Conservation (phyloP, 331 rosid species). For the Arachis monticola region DNA sequence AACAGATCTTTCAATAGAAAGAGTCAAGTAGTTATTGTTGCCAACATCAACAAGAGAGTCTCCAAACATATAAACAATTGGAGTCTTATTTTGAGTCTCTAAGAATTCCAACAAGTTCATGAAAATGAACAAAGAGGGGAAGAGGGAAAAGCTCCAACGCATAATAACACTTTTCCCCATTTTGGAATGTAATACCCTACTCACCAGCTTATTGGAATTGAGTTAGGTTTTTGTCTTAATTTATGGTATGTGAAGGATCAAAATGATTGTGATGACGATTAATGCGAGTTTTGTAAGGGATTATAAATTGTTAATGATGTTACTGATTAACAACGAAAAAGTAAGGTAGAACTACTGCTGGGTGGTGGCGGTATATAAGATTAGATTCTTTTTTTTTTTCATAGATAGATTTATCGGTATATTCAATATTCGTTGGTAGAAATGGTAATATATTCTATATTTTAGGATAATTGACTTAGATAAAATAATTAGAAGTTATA, state of each 20-base stretch:
- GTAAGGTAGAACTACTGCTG: too few species aligned
- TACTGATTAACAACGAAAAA: too few species aligned
- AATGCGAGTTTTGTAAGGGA: too few species aligned
- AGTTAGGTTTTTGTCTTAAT: not conserved
- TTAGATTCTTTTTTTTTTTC: too few species aligned
- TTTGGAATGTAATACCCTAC: not conserved
- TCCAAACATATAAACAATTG: slow-evolving; percentile 78
- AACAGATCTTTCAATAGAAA: slow-evolving; percentile 67
- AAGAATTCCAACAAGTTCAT: slow-evolving; percentile 2
- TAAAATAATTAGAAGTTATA: too few species aligned
- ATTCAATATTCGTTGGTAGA: too few species aligned
- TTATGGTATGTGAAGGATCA: slow-evolving; percentile 25
- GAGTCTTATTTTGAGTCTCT: slow-evolving; percentile 50
- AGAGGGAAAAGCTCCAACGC: slow-evolving; percentile 15
- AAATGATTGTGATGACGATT: too few species aligned
- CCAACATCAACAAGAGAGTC: slow-evolving; percentile 91
- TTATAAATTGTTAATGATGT: too few species aligned
- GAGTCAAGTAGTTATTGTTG: slow-evolving; percentile 66
- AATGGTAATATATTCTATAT: too few species aligned
- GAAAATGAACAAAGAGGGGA: slow-evolving; percentile 33
- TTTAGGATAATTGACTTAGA: too few species aligned
- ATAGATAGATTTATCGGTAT: too few species aligned
- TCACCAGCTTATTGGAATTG: not conserved
- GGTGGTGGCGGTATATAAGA: too few species aligned
- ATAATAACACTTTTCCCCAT: slow-evolving; percentile 32